Evolutionary conservation across 2,329 filamentous ascomycete species (phyloP), one percentile per base, ranked within the genome.

Genomic region (Huntiella abstrusa): DNA sequence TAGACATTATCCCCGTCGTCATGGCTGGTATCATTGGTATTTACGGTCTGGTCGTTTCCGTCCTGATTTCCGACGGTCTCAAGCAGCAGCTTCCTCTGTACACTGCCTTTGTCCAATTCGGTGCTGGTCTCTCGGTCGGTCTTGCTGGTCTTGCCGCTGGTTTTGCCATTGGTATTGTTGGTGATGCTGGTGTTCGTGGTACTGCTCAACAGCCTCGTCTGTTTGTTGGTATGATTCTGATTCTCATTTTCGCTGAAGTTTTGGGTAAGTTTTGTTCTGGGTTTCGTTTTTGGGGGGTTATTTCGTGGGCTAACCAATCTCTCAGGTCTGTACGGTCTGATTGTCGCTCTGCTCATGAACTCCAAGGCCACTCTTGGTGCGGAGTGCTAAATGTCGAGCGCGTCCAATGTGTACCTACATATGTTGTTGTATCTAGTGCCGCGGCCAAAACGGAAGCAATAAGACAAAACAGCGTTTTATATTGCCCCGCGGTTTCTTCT

Each of bases 21-120:
- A 98, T 98, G 91, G 91, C 91, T 73, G 91, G 91, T 96, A 98
- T 98, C 68, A 96, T 98, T 68, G 91, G 85, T 82, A 96, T 98
- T 66, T 98, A 91, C 70, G 83, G 83, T 58, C 75, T 91, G 54
- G 83, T 91, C 66, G 83, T 88, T 51, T 87, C 83, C 13, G 83
- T 91, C 62, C 68, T 91, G 59, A 85, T 91, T 60, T 86, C 83
- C 59, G 82, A 85, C 62, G 77, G 76, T 57, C 69, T 91, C 53
- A 71, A 70, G 56, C 82, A 88, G 65, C 61, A 75, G 53, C 66
- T 81, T 52, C 71, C 83, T 51, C 72, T 91, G 51, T 88, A 80
- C 67, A 85, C 82, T 48, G 79, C 80, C 51, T 87, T 88, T 68
- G 83, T 88, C 58, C 83, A 88, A 64, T 75, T 88, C 51, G 83